phyloP scores from a whole-genome alignment of 2,329 filamentous ascomycete species.

The Hypoxylon sp. region DNA sequence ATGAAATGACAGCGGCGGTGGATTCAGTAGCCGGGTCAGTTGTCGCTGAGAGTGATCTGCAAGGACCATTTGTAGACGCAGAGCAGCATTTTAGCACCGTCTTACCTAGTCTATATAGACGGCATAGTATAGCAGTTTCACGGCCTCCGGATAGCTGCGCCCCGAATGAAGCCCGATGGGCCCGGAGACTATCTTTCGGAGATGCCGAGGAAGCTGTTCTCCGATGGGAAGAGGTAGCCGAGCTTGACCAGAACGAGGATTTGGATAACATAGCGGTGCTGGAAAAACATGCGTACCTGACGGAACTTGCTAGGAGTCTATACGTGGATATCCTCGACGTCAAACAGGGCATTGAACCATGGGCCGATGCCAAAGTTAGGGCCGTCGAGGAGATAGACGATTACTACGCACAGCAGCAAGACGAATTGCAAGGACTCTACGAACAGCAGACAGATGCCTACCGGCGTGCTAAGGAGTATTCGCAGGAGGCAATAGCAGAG shows the following conservation, averaged over 20 bases:
- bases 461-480: slow-evolving; percentile 75
- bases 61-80: slow-evolving; percentile 66
- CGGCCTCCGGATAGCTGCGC: slow-evolving; percentile 51
- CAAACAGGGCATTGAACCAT: slow-evolving; percentile 68
- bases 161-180: slow-evolving; percentile 74
- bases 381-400: slow-evolving; percentile 72
- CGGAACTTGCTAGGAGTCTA: slow-evolving; percentile 70
- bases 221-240: slow-evolving; percentile 71
- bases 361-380: slow-evolving; percentile 72
- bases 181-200: slow-evolving; percentile 81
- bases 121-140: slow-evolving; percentile 68
- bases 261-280: slow-evolving; percentile 46
- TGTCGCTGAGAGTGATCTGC: slow-evolving; percentile 71
- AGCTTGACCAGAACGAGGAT: slow-evolving; percentile 57
- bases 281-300: slow-evolving; percentile 48
- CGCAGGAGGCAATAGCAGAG: slow-evolving; percentile 77
- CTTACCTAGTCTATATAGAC: slow-evolving; percentile 70
- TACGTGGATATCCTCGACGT: slow-evolving; percentile 68
- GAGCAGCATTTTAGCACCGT: slow-evolving; percentile 62
- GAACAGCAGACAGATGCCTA: slow-evolving; percentile 79
- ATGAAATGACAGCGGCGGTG: slow-evolving; percentile 54
- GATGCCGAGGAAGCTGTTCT: slow-evolving; percentile 82
- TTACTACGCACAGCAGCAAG: slow-evolving; percentile 72
- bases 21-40: slow-evolving; percentile 72
- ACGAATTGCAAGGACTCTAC: slow-evolving; percentile 77